Base-by-base conservation (phyloP, 73 alveolate species). In the Paramecium sonneborni region DNA sequence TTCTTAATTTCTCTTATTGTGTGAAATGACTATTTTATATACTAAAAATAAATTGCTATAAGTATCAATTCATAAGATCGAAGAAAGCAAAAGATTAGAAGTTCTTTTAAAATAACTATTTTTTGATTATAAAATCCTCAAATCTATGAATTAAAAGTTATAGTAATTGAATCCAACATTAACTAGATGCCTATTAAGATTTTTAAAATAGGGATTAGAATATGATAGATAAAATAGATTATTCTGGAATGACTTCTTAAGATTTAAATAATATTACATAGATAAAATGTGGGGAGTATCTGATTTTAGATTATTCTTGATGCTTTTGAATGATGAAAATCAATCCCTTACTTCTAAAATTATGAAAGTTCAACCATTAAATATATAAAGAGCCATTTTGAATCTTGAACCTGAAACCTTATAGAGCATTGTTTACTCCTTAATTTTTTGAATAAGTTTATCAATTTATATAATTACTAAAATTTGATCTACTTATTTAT, bases 271-370 rank as follows among this genome's bases (percentile, higher is more conserved):
- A 38, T 72, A 35, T 72, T 72, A 72, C 21, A 34, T 72, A 35
- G 86, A 72, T 72, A 72, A 18, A 18, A 12, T 12, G 10, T 72
- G 86, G 86, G 2, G 26, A 8, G 21, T 38, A 3, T 35, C 55
- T 12, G 86, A 72, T 32, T 35, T 72, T 32, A 6, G 86, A 72
- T 72, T 72, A 72, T 72, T 72, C 14, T 72, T 72, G 7, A 35
- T 72, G 57, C 44, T 72, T 28, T 20, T 72, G 57, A 72, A 72
- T 72, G 86, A 72, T 72, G 86, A 72, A 37, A 62, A 62, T 62
- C 24, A 26, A 62, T 10, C 84, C 39, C 12, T 15, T 1, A 26
- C 84, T 30, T 62, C 39, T 14, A 62, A 62, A 12, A 30, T 62
- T 12, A 30, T 62, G 44, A 62, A 62, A 24, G 84, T 24, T 6